Base-by-base conservation (phyloP, 2,329 filamentous ascomycete genomes). In the Phialocephala sp. region DNA sequence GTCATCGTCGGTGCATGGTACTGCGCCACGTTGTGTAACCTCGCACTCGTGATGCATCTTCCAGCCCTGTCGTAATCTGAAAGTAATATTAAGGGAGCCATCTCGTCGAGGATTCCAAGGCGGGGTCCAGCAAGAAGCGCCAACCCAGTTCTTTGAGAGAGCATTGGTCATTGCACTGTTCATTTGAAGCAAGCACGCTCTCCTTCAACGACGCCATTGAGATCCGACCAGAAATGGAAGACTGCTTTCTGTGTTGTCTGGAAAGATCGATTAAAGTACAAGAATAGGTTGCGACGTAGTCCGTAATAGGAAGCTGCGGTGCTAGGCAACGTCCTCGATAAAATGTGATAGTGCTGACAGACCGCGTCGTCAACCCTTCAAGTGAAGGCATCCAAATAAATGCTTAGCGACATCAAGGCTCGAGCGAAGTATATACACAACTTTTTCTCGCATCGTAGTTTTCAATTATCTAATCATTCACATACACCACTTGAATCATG, bases 11-110 rank as follows among this genome's bases (percentile, higher is more conserved):
- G n/a, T 54, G 24, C 27, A 12, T 27, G 27, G 15, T 1, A 32
- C 50, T 54, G 50, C 24, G 50, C 50, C 50, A n/a, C 50, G 3
- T n/a, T 50, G 45, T 50, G 45, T 50, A 50, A 50, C 45, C 22
- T 22, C n/a, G n/a, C 8, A 8, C 45, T 50, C 45, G 45, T 50
- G 45, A 50, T 50, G n/a, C 43, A 9, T 20, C 20, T 22, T 24
- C 20, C 45, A 50, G 45, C 45, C 45, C 22, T n/a, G 2, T 22
- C 4, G 4, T 50, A 22, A 22, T 22, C 18, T 22, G n/a, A 9
- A 50, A 22, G 8, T 11, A 50, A 50, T n/a, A 24, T 50, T 2
- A n/a, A 50, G n/a, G 8, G n/a, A n/a, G 45, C n/a, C 2, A n/a
- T 43, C 11, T 15, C 41, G 41, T 43, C 41, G 41, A 43, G 41